These are phyloP conservation scores for Tricholoma matsutake DNA, from an alignment of 768 basidiomycete genomes.

Conservation along the genomic window DNA sequence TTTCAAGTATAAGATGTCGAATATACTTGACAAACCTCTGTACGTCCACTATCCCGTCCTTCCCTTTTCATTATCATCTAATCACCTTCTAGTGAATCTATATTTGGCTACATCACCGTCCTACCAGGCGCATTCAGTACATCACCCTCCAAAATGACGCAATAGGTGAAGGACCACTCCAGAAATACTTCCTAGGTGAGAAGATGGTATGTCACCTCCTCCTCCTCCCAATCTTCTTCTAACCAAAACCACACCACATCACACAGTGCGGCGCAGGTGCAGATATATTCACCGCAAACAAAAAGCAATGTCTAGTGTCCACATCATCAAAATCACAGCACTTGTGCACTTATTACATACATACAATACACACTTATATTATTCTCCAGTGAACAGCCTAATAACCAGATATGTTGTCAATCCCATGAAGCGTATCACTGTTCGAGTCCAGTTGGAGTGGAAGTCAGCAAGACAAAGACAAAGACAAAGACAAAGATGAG, in stretches of 20 bases:
- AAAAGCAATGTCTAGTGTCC: too few relatives aligned
- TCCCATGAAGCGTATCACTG: too few relatives aligned
- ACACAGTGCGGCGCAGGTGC: slow-evolving; percentile 72
- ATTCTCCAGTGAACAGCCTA: too few relatives aligned
- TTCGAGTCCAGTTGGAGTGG: too few relatives aligned
- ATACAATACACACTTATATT: too few relatives aligned
- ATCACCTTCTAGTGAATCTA: slow-evolving; percentile 49
- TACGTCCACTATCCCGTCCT: slow-evolving; percentile 23
- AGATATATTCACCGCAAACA: slow-evolving; percentile 93
- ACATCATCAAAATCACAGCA: too few relatives aligned
- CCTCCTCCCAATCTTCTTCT: background rate
- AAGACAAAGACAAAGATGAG: too few relatives aligned
- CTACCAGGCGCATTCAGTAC: slow-evolving; percentile 92
- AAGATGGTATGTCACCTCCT: slow-evolving; percentile 57
- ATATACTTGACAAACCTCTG: slow-evolving; percentile 90
- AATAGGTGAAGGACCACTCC: slow-evolving; percentile 81
- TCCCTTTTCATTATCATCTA: background rate
- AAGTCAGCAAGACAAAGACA: too few relatives aligned
- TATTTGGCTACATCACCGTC: slow-evolving; percentile 95
- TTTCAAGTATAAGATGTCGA: slow-evolving; percentile 93
- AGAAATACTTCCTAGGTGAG: slow-evolving; percentile 97
- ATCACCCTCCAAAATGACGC: slow-evolving; percentile 88
- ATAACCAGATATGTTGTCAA: too few relatives aligned
- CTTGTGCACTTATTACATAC: too few relatives aligned
- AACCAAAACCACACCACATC: too few relatives aligned